Percentiles rank a stretch among this genome's conserved stretches.
Conservation (phyloP, 2,329 filamentous ascomycete species). For the Sporothrix globosa region DNA sequence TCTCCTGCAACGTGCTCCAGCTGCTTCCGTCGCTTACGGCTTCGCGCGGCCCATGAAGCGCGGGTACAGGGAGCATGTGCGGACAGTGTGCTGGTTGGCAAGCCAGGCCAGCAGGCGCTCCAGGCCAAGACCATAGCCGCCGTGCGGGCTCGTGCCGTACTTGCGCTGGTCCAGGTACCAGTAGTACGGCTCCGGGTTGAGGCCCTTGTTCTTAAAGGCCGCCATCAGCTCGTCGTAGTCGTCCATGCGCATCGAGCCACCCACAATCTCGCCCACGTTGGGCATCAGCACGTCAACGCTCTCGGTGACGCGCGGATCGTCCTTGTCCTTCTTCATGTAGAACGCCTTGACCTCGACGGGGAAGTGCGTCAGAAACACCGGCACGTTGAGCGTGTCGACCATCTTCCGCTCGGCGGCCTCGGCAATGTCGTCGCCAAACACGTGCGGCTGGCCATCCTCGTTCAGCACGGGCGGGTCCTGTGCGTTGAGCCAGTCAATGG, state of each 20-base stretch:
- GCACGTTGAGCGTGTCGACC: constrained; percentile 94
- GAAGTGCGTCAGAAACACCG: constrained; percentile 84
- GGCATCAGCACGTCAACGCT: constrained; percentile 85
- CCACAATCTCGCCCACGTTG: constrained; percentile 94
- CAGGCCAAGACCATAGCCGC: constrained; percentile 64
- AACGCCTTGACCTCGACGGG: constrained; percentile 97
- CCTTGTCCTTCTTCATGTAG: constrained; percentile 91
- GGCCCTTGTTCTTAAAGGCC: constrained; percentile 84
- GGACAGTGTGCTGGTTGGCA: constrained; percentile 65
- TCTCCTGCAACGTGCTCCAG: too few species aligned
- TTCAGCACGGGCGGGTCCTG: constrained; percentile 80
- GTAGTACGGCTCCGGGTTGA: constrained; percentile 85
- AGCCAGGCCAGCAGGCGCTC: constrained; percentile 75
- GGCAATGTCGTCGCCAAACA: constrained; percentile 96
- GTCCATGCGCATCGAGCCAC: constrained; percentile 95
- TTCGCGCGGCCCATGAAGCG: constrained; percentile 81
- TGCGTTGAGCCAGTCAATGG: constrained; percentile 89
- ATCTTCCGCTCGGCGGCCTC: constrained; percentile 91
- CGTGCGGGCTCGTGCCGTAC: constrained; percentile 67
- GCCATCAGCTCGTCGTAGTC: constrained; percentile 86
- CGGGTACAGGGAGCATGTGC: constrained; percentile 73
- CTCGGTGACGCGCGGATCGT: constrained; percentile 84
- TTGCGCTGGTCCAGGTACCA: constrained; percentile 99
- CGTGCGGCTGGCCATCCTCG: constrained; percentile 87
- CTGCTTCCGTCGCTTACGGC: constrained; percentile 53